These are phyloP conservation scores for Fagopyrum homotropicum DNA, from an alignment of 148 eudicot species.

Conservation along the genomic window DNA sequence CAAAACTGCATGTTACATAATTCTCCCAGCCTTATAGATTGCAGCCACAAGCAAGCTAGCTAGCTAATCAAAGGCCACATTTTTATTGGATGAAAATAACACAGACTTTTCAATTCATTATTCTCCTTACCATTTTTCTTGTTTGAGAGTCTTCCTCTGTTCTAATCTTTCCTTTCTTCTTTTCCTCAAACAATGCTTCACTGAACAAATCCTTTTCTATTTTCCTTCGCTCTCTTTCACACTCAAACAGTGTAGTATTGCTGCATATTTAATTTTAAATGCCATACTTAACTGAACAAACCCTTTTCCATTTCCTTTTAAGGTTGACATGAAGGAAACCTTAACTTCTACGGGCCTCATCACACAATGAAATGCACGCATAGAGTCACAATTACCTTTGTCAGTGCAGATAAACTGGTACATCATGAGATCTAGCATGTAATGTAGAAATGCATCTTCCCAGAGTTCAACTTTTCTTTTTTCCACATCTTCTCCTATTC, in stretches of 20 bases:
- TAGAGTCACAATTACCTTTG: too few species aligned
- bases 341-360: too few species aligned
- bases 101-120: background rate
- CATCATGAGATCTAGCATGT: too few species aligned
- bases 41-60: constrained; percentile 1
- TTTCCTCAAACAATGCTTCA: background rate
- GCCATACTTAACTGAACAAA: too few species aligned
- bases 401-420: too few species aligned
- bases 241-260: constrained; percentile 26
- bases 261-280: constrained; percentile 11
- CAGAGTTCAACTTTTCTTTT: too few species aligned
- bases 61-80: background rate
- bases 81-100: constrained; percentile 1
- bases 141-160: background rate
- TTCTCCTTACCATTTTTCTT: constrained; percentile 6
- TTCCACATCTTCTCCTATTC: too few species aligned
- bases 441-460: too few species aligned
- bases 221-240: background rate
- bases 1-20: background rate
- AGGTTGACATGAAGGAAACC: too few species aligned
- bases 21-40: background rate
- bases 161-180: background rate
- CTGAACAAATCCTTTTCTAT: background rate
- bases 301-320: too few species aligned
- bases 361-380: too few species aligned